Evolutionary conservation across 1,284 basidiomycete genomes (phyloP), one percentile per base, ranked within the genome.

Genomic region (Porodaedalea pini): DNA sequence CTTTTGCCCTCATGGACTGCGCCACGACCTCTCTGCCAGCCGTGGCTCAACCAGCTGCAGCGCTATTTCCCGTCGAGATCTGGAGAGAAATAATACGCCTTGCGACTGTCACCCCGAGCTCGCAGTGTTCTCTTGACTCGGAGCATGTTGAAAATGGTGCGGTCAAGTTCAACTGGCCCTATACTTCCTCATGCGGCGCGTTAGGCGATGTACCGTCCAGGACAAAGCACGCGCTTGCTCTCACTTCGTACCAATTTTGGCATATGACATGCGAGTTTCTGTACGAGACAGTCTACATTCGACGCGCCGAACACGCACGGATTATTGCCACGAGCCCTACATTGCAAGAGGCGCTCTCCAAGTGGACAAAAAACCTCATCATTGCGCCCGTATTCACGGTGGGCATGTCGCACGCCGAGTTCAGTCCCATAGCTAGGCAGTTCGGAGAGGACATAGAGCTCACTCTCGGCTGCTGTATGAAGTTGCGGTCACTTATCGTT

Each of bases 201-300:
- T 13, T 41, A 41, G 37, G 21, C 27, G 34, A 19, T n/a, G 27
- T 36, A 4, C 43, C 48, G 25, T 37, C 17, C 17, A 41, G 31
- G 11, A 55, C 56, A 11, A 57, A 44, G 21, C 50, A 39, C 32
- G 19, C 49, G 2, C 50, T 57, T 13, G 56, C 56, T 4, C 41
- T 51, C 25, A 51, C 49, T 5, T 57, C 56, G 5, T 57, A 52
- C 25, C 39, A 45, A 23, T 51, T 57, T 4, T 57, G 50, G 49
- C 29, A 57, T 29, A 52, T 57, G 19, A 29, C 56, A 17, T 25
- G 50, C 29, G 56, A 57, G 31, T 57, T 51, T 21, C 48, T 57
- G 15, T 57, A 57, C 47, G 45, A 49, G 27, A 49, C 44, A 4
- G 29, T 56, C 3, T 36, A 49, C 34, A 49, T 56, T 27, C 21